phyloP scores from a whole-genome alignment of 768 basidiomycete species.

The Boletus subcaerulescens region DNA sequence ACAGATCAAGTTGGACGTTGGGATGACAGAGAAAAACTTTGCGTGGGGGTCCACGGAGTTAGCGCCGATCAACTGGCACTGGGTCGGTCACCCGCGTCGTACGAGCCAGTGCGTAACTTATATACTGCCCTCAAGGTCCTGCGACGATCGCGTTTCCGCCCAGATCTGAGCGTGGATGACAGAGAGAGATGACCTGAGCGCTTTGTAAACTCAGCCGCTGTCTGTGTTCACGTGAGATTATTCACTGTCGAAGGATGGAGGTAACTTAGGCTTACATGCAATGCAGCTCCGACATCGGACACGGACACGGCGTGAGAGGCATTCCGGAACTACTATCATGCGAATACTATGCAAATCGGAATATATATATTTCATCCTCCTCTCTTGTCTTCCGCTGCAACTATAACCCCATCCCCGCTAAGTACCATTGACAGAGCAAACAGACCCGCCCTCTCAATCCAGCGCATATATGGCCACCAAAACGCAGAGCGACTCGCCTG shows the following conservation, averaged over 20 bases:
- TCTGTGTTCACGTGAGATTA: not conserved
- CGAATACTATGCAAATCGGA: not conserved
- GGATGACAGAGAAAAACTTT: no score
- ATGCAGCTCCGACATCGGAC: not conserved
- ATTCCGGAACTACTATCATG: not conserved
- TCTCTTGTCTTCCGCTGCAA: not conserved
- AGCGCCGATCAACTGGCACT: no score
- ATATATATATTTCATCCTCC: not conserved
- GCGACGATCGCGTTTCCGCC: no score
- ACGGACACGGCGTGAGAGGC: not conserved
- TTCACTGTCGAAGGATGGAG: not conserved
- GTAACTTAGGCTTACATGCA: not conserved
- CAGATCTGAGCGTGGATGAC: not conserved
- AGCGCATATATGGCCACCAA: conserved; percentile 8
- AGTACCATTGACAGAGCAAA: no score
- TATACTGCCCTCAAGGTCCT: no score
- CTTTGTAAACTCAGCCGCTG: conserved; percentile 5
- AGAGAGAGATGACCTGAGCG: not conserved
- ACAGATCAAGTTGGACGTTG: no score
- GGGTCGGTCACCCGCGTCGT: no score
- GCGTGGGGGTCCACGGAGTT: no score
- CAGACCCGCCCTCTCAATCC: no score
- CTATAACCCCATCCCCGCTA: not conserved
- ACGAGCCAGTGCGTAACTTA: no score
- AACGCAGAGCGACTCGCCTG: not conserved